Conservation (phyloP, 2,329 filamentous ascomycete genomes). For the Apiospora arundinis region DNA sequence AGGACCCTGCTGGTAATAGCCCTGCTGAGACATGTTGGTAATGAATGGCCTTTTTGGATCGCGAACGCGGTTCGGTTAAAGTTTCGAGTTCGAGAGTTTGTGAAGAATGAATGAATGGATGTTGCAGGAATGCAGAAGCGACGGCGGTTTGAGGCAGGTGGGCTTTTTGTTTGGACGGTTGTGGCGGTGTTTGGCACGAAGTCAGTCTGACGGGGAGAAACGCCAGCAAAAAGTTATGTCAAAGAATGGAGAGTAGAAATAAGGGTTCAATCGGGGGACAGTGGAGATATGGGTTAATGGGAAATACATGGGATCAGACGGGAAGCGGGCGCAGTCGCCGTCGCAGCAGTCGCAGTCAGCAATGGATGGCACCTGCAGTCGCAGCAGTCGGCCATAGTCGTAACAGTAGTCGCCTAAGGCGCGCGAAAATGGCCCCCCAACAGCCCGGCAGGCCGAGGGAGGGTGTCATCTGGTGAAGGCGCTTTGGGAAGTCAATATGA, state of each 20-base stretch:
- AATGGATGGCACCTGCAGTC: no score
- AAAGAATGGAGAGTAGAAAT: neutral
- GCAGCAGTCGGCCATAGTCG: no score
- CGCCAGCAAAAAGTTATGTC: neutral
- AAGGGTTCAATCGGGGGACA: conserved; percentile 10
- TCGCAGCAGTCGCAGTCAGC: neutral
- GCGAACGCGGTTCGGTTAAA: neutral
- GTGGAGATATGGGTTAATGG: neutral
- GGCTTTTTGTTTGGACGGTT: conserved; percentile 3
- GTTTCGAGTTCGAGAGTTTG: neutral
- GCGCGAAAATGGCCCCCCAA: neutral
- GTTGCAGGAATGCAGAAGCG: neutral
- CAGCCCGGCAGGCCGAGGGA: conserved; percentile 5
- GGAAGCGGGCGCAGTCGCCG: neutral
- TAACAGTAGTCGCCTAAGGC: neutral
- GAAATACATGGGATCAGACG: neutral
- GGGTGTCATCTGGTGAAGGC: neutral
- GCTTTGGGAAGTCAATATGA: conserved; percentile 9
- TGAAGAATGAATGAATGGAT: neutral
- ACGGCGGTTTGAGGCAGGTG: conserved; percentile 9
- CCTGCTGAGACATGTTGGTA: conserved; percentile 18
- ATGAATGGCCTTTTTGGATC: neutral
- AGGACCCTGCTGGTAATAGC: conserved; percentile 20
- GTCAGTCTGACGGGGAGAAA: conserved; percentile 4
- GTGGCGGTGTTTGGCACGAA: conserved; percentile 7